These are phyloP conservation scores for Chlorociboria aeruginascens DNA, from an alignment of 495 filamentous ascomycete genomes.

Conservation along the genomic window DNA sequence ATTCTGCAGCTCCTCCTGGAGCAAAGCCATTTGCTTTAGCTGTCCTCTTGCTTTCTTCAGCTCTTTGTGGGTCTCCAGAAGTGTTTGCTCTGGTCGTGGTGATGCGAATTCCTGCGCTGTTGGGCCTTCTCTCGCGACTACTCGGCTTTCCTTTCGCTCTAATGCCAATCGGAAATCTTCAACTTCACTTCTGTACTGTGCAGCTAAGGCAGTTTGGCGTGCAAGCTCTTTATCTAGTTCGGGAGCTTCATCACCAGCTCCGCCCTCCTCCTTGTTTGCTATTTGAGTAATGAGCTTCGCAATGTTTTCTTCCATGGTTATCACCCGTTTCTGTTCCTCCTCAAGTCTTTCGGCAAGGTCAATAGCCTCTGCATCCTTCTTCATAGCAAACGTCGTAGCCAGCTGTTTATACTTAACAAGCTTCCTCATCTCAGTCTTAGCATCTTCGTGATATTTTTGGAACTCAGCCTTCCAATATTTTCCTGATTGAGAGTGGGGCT, in stretches of 20 bases:
- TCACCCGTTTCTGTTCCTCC: constrained; percentile 17
- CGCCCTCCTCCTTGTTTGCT: constrained; percentile 23
- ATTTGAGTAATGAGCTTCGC: constrained; percentile 47
- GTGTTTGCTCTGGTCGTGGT: constrained; percentile 4
- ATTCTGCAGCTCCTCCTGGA: constrained; percentile 32
- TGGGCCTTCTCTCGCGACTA: background rate
- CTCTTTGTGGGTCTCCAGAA: constrained; percentile 35
- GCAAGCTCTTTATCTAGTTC: constrained; percentile 42
- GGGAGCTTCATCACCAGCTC: constrained; percentile 30
- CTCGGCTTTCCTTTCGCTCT: constrained; percentile 24
- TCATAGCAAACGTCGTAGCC: constrained; percentile 79
- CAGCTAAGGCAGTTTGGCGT: constrained; percentile 53
- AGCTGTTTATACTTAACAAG: constrained; percentile 69
- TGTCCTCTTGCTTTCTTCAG: constrained; percentile 34
- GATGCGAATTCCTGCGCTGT: background rate
- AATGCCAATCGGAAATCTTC: constrained; percentile 45
- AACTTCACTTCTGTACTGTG: constrained; percentile 56
- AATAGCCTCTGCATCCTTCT: constrained; percentile 73
- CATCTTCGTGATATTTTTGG: constrained; percentile 67
- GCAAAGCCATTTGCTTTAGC: constrained; percentile 17
- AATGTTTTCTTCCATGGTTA: constrained; percentile 42
- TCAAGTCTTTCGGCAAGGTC: constrained; percentile 58
- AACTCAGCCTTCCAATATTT: constrained; percentile 92
- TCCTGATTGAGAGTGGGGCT: constrained; percentile 73
- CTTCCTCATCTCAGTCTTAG: constrained; percentile 65